Base-by-base conservation (phyloP, 768 basidiomycete genomes). In the Hygrophorus russula region DNA sequence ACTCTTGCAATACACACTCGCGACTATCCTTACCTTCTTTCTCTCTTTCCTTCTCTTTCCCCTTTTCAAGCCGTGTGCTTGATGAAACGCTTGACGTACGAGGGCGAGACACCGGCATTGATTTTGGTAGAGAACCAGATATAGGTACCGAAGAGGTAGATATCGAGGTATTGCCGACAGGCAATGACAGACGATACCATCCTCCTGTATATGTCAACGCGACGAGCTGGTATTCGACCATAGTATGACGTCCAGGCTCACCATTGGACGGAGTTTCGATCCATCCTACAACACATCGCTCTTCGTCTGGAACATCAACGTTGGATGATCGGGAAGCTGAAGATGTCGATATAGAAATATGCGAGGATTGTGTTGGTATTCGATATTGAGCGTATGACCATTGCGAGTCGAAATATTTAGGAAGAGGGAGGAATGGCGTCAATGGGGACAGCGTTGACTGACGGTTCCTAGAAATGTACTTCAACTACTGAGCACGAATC, bases 311-410 rank as follows among this genome's bases (percentile, higher is more conserved):
- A 24, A 78, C 65, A 51, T 81, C 82, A 2, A 68, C 66, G 11
- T 71, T 66, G 4, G 78, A 66, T 2, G 80, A 68, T 47, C 72
- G 71, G 39, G 65, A 60, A 9, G 73, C 58, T 1, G 78, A 71
- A n/a, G 78, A 71, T 2, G 83, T 74, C 10, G 82, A 78, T 28
- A 91, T 62, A 9, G 85, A 81, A 37, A 90, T 82, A 49, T 92
- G 88, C 6, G 89, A 69, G 1, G 82, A 81, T 51, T 89, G 86
- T 2, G 82, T 67, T 2, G 91, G 91, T 55, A 96, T 85, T 34
- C 87, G 76, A 58, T 87, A 96, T 51, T 88, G 84, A 11, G 91
- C 88, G 56, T 94, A 92, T 0, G 91, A 93, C 92, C 91, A 94
- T 59, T 92, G 83, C n/a, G 89, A 92, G 54, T 81, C 80, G 56